Conservation (phyloP, 2,329 filamentous ascomycete species). For the Cladosporium cucumerinum region DNA sequence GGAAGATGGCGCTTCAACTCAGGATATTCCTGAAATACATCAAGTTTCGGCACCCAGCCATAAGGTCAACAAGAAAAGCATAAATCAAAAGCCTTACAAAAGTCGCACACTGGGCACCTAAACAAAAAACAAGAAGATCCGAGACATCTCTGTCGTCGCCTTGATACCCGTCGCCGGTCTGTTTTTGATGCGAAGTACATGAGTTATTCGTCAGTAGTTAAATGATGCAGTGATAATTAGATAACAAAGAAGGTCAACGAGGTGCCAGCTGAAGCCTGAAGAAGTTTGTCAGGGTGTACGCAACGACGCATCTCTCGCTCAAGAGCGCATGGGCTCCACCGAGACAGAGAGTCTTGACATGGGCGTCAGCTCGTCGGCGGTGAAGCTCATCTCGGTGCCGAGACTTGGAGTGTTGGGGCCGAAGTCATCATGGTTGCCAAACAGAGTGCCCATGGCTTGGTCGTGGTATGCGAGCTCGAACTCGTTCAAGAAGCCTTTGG, state of each 20-base stretch:
- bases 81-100: neutral
- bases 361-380: constrained; percentile 24
- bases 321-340: constrained; percentile 12
- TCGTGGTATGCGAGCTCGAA: constrained; percentile 22
- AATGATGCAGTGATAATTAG: neutral
- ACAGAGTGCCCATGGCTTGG: constrained; percentile 21
- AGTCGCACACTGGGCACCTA: neutral
- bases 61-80: neutral
- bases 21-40: neutral
- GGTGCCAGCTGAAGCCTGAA: neutral
- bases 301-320: neutral
- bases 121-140: neutral
- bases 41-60: too few relatives aligned
- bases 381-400: constrained; percentile 30
- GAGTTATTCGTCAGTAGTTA: neutral
- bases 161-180: constrained; percentile 1
- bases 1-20: neutral
- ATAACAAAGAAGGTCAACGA: neutral
- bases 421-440: constrained; percentile 23
- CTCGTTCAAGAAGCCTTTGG: constrained; percentile 5
- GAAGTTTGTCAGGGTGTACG: neutral
- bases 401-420: constrained; percentile 30
- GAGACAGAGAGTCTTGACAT: neutral
- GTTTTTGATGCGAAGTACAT: neutral
- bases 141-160: neutral